These are phyloP conservation scores for Hygrophorus pudorinus DNA, from an alignment of 768 basidiomycete species.

Conservation along the genomic window DNA sequence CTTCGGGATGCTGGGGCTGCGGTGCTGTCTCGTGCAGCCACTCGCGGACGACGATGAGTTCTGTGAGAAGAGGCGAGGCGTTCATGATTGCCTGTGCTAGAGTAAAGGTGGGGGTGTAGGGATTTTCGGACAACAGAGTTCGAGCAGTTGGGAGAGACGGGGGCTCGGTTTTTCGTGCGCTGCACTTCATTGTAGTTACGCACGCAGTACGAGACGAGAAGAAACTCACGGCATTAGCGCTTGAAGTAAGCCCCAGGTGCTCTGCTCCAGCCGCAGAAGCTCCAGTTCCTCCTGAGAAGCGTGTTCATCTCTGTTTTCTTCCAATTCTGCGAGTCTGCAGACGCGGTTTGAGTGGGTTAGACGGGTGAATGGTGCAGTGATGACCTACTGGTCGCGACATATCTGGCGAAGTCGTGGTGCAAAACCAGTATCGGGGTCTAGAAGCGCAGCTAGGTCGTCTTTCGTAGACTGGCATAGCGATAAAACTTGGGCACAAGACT, in stretches of 20 bases:
- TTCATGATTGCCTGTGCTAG: constrained; percentile 68
- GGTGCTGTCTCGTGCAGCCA: constrained; percentile 79
- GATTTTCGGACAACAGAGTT: constrained; percentile 55
- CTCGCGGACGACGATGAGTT: constrained; percentile 76
- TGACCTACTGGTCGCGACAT: constrained; percentile 47
- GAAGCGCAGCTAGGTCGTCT: constrained; percentile 48
- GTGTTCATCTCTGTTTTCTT: constrained; percentile 29
- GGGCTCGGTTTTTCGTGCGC: constrained; percentile 61
- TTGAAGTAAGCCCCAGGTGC: constrained; percentile 78
- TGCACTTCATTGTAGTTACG: constrained; percentile 14
- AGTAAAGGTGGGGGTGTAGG: constrained; percentile 71
- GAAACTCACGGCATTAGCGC: constrained; percentile 60
- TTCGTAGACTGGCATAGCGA: constrained; percentile 44
- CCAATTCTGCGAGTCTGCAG: constrained; percentile 41
- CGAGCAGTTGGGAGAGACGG: constrained; percentile 37
- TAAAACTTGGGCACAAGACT: constrained; percentile 61
- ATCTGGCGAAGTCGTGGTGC: constrained; percentile 51
- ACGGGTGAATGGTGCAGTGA: background rate
- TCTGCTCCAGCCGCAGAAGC: constrained; percentile 58
- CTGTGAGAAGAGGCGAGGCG: constrained; percentile 55
- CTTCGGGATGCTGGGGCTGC: constrained; percentile 50
- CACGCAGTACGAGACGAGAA: background rate
- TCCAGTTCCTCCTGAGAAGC: constrained; percentile 44
- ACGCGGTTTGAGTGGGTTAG: constrained; percentile 2
- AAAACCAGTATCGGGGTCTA: constrained; percentile 60